Evolutionary conservation across 345 rosid species (phyloP), one percentile per base, ranked within the genome.

Genomic region (Gossypium rotundifolium): DNA sequence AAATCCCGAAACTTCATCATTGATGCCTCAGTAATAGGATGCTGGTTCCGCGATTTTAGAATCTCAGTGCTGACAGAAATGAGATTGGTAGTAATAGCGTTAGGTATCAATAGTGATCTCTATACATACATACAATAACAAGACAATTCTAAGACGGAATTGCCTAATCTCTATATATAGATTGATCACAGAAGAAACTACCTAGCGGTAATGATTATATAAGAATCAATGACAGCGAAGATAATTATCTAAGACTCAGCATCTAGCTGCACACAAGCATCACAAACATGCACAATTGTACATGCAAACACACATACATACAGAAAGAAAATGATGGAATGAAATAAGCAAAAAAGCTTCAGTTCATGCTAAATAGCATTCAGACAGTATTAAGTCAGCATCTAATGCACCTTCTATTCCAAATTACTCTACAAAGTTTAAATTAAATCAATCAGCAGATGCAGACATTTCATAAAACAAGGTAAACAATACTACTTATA

Each of bases 11-110:
- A 80, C 81, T 57, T 95, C 29, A 73, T 71, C 76, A 81, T 79
- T 81, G 84, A 83, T 71, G 76, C 52, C 12, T 89, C 92, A 55
- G 42, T 42, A 23, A 74, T 65, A 78, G 72, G 87, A 71, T 40
- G 87, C 83, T 33, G 77, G 70, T 89, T 89, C 75, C 91, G 84
- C 72, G 81, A 87, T 74, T 81, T 77, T 74, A 95, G 77, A 70
- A 88, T 70, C 29, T 54, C 42, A 59, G 79, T 82, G 70, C 98
- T 93, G 82, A 70, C 78, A 5, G 65, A 80, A 57, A 59, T 66
- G 52, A 68, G 70, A 75, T 22, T 68, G 71, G 61, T 33, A 33
- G 40, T 33, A 48, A 25, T 65, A 70, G 62, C 64, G 76, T 72
- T 38, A 82, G 62, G 55, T 42, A 12, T 42, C 7, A 6, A n/a